phyloP scores from a whole-genome alignment of 140 eudicot species.

The Oenanthe javanica region DNA sequence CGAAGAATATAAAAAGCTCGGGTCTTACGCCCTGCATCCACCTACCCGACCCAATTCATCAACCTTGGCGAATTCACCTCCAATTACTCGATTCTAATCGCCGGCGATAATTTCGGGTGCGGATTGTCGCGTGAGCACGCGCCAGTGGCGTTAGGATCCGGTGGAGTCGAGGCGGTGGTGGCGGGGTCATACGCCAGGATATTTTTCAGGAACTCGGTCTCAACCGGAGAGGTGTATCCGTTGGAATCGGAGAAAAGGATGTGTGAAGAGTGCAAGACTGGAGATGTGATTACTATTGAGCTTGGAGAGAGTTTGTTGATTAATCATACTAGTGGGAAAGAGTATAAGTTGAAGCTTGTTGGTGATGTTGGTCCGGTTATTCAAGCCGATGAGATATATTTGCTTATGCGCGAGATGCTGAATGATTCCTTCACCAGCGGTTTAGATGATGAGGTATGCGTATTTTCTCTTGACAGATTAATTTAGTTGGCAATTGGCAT shows the following conservation, averaged over 20 bases:
- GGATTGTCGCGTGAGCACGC: slow-evolving; percentile 98
- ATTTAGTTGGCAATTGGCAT: not conserved
- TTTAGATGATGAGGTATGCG: slow-evolving; percentile 23
- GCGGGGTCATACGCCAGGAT: slow-evolving; percentile 97
- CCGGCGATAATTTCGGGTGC: slow-evolving; percentile 88
- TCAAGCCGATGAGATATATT: slow-evolving; percentile 94
- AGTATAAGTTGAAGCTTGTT: slow-evolving; percentile 75
- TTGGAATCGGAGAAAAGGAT: slow-evolving; percentile 78
- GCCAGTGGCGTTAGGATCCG: slow-evolving; percentile 89
- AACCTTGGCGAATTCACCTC: slow-evolving; percentile 38
- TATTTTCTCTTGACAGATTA: not conserved
- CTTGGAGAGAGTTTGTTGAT: slow-evolving; percentile 54
- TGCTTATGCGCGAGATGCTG: slow-evolving; percentile 81
- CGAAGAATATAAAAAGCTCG: slow-evolving; percentile 88
- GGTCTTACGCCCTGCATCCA: slow-evolving; percentile 63
- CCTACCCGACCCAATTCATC: slow-evolving; percentile 60
- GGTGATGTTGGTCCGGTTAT: slow-evolving; percentile 99
- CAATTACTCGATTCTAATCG: slow-evolving; percentile 66
- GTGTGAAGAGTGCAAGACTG: slow-evolving; percentile 88
- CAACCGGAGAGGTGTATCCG: slow-evolving; percentile 93
- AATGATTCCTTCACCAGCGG: slow-evolving; percentile 59
- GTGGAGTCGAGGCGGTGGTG: slow-evolving; percentile 78
- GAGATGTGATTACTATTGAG: slow-evolving; percentile 88
- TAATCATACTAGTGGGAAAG: slow-evolving; percentile 85
- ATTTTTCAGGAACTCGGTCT: slow-evolving; percentile 85